These are phyloP conservation scores for Inonotus hispidus DNA, from an alignment of 1,284 basidiomycete species.

Conservation along the genomic window DNA sequence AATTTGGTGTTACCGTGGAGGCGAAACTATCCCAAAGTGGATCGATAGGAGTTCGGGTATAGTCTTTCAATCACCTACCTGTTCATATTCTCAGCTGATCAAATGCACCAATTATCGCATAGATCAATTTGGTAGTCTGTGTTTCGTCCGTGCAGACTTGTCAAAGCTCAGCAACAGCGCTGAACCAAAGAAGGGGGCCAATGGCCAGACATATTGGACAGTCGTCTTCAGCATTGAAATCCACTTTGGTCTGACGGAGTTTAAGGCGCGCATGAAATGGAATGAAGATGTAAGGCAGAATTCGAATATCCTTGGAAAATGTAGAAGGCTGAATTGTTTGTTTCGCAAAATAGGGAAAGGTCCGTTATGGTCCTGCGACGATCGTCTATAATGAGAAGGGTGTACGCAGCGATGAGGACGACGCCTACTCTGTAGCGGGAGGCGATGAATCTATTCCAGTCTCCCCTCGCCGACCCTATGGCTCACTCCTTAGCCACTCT, in stretches of 20 bases:
- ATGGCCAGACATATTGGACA: conserved; percentile 70
- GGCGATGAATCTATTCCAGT: conserved; percentile 26
- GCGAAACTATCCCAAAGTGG: conserved; percentile 63
- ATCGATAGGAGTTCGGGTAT: conserved; percentile 57
- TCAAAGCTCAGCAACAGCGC: conserved; percentile 65
- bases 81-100: not conserved
- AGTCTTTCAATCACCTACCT: conserved; percentile 17
- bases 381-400: conserved; percentile 77
- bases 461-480: conserved; percentile 3
- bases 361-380: conserved; percentile 49
- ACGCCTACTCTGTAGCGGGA: conserved; percentile 32
- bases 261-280: conserved; percentile 76
- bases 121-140: conserved; percentile 71
- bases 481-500: conserved; percentile 4
- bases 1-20: conserved; percentile 74
- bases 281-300: conserved; percentile 54
- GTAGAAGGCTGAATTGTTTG: conserved; percentile 9
- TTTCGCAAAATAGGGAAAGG: conserved; percentile 40
- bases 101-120: not conserved
- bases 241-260: conserved; percentile 75
- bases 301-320: conserved; percentile 9
- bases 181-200: conserved; percentile 54
- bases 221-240: conserved; percentile 78
- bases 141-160: conserved; percentile 68
- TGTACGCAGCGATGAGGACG: conserved; percentile 66